A percentile compares a stretch with the other conserved stretches of the same genome.
Evolutionary conservation across 2,329 filamentous ascomycete genomes (phyloP).

Genomic region (Scedosporium minutisporum): DNA sequence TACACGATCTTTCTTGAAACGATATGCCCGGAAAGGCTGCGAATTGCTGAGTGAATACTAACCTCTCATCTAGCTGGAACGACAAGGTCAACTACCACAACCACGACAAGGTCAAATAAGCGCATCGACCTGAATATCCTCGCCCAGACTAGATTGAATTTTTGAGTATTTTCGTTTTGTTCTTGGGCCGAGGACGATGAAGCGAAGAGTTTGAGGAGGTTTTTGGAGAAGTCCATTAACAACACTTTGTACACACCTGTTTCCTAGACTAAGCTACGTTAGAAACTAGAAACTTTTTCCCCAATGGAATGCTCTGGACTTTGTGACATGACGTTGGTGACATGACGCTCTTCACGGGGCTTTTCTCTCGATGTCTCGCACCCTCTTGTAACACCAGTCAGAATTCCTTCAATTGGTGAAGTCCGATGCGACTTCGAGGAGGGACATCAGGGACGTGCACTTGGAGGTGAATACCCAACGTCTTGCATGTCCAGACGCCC

Average conservation of each 20-base stretch:
- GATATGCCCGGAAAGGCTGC: background rate
- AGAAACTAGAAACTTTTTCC: conserved; percentile 3
- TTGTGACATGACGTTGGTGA: no score
- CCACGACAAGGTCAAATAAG: conserved; percentile 56
- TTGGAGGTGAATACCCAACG: no score
- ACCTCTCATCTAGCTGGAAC: conserved; percentile 65
- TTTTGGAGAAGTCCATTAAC: background rate
- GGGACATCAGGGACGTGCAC: no score
- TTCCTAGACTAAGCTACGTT: conserved; percentile 2
- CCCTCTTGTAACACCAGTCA: no score
- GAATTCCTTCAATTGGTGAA: no score
- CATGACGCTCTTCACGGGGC: no score
- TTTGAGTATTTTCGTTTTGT: background rate
- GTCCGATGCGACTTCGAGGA: no score
- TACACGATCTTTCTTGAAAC: background rate
- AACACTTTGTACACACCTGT: conserved; percentile 2
- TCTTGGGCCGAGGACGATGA: background rate
- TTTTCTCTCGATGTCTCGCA: no score
- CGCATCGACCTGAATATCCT: background rate
- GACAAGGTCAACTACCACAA: conserved; percentile 93
- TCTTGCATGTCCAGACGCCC: no score
- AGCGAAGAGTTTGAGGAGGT: background rate
- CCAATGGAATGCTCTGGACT: background rate
- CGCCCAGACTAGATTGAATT: background rate
- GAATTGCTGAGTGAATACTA: conserved; percentile 9